Conservation (phyloP, 805 yeast genomes). For the Sporopachydermia lactativora region DNA sequence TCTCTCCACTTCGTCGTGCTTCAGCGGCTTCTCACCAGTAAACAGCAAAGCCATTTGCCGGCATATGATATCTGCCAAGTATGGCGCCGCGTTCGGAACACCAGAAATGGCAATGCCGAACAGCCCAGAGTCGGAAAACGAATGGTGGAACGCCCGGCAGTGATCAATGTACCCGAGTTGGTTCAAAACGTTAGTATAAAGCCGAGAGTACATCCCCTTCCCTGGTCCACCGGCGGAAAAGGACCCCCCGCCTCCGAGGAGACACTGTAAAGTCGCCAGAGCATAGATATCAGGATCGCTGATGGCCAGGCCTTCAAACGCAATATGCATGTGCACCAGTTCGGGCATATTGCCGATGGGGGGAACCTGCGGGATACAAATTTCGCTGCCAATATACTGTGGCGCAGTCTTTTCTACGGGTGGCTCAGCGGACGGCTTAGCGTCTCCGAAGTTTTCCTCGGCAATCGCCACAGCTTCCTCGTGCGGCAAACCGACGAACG, state of each 20-base stretch:
- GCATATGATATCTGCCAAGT: slow-evolving; percentile 67
- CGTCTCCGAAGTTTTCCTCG: slow-evolving; percentile 48
- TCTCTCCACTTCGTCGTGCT: slow-evolving; percentile 61
- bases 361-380: slow-evolving; percentile 35
- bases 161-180: slow-evolving; percentile 85
- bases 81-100: slow-evolving; percentile 74
- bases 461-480: slow-evolving; percentile 53
- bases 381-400: slow-evolving; percentile 45
- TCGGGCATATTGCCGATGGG: slow-evolving; percentile 62
- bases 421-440: slow-evolving; percentile 26
- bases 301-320: slow-evolving; percentile 78
- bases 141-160: slow-evolving; percentile 77
- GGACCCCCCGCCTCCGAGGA: slow-evolving; percentile 94
- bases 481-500: slow-evolving; percentile 76
- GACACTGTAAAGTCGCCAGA: slow-evolving; percentile 75
- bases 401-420: slow-evolving; percentile 22
- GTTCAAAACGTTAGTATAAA: slow-evolving; percentile 83
- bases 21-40: slow-evolving; percentile 45
- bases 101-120: slow-evolving; percentile 83
- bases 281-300: slow-evolving; percentile 81
- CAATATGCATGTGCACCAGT: slow-evolving; percentile 73
- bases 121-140: slow-evolving; percentile 80
- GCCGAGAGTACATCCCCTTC: slow-evolving; percentile 93
- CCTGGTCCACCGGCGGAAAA: slow-evolving; percentile 99
- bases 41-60: slow-evolving; percentile 37